Evolutionary conservation across 2,329 filamentous ascomycete species (phyloP), one percentile per base, ranked within the genome.

Genomic region (Hypoxylon rubiginosum): DNA sequence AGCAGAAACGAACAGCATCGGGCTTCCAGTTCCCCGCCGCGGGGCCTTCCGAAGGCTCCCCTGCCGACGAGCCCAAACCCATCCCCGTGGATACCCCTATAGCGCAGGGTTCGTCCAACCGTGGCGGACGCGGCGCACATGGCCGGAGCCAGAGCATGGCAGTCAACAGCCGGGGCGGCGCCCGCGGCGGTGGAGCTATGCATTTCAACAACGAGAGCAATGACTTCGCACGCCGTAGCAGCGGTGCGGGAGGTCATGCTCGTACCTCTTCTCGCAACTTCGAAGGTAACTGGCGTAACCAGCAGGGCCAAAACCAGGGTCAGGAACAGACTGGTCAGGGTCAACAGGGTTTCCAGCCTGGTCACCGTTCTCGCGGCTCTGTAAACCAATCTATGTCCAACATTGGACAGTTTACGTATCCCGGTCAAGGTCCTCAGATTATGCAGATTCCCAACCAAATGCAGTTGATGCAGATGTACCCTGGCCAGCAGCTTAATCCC

Each of bases 271-370:
- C 96, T 24, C 90, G 96, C 69, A 99, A 98, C 81, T 98, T 98
- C 76, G 96, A 99, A 72, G 91, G 94, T 74, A 99, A 99, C 81
- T 99, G 96, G 96, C 92, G 96, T 74, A 97, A 94, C 75, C 94
- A 74, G 52, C 72, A 92, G 72, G 76, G 76, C 71, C 84, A 86
- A 70, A 85, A 86, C 74, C 90, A 93, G 80, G 88, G 89, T 70
- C 92, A 93, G 77, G 90, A 91, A 58, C 82, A 83, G 73, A 56
- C 78, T 45, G 77, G 74, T 58, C 78, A 76, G 61, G 85, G 84
- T 74, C 90, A 88, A 78, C 87, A 89, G 78, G 87, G 88, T 58
- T 98, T 98, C 85, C 95, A 97, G 79, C 94, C 95, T 36, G 93
- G 95, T 46, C 96, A 99, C 80, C 93, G 96, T 68, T 83, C 89